These are phyloP conservation scores for Mycena latifolia DNA, from an alignment of 768 basidiomycete genomes.

Conservation along the genomic window DNA sequence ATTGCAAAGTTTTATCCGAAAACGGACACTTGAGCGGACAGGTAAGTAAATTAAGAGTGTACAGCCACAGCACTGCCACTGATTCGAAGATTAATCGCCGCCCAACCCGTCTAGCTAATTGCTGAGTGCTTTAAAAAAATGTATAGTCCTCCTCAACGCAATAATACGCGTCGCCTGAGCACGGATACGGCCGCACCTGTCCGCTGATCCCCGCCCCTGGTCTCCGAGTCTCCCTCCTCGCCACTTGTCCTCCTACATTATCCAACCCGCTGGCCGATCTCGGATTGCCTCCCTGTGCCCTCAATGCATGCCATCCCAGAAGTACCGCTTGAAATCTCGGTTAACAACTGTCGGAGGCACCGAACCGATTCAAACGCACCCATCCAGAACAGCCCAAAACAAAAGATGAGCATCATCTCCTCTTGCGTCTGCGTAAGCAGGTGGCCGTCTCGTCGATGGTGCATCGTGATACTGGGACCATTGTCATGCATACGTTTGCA, in stretches of 20 bases:
- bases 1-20: too few relatives aligned
- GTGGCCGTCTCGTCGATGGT: constrained; percentile 72
- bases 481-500: background rate
- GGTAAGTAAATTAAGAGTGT: too few relatives aligned
- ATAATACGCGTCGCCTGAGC: constrained; percentile 71
- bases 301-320: constrained; percentile 59
- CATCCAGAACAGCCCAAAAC: constrained; percentile 82
- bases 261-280: constrained; percentile 1
- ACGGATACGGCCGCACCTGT: constrained; percentile 60
- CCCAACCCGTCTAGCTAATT: too few relatives aligned
- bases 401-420: constrained; percentile 78
- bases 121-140: constrained; percentile 57
- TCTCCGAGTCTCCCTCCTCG: background rate
- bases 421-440: constrained; percentile 79
- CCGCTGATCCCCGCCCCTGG: constrained; percentile 10
- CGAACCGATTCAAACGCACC: constrained; percentile 61
- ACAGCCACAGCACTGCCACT: too few relatives aligned
- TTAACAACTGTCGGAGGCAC: constrained; percentile 6
- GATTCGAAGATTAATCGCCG: too few relatives aligned
- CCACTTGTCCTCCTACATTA: constrained; percentile 30
- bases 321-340: constrained; percentile 48
- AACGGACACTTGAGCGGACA: too few relatives aligned
- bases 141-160: constrained; percentile 82
- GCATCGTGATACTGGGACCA: constrained; percentile 68
- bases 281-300: constrained; percentile 3